Conservation (phyloP, 495 filamentous ascomycete species). For the Trichoderma reesei region DNA sequence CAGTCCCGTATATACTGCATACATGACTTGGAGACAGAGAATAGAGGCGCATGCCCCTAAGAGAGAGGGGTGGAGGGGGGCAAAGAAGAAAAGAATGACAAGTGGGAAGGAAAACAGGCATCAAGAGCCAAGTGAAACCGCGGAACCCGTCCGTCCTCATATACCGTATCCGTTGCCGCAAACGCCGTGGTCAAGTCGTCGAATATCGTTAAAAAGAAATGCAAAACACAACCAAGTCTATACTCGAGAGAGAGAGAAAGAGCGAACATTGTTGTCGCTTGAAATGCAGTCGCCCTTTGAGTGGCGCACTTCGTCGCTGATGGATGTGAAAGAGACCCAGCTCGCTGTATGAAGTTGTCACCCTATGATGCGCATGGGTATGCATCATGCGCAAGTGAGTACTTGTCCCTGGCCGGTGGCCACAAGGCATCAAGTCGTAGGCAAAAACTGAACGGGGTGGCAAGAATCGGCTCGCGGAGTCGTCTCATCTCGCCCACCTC, state of each 20-base stretch:
- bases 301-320: not conserved
- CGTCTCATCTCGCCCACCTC: too few relatives aligned
- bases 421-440: too few relatives aligned
- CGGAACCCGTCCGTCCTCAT: not conserved
- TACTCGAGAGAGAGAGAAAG: not conserved
- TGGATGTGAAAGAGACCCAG: not conserved
- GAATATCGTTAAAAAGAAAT: not conserved
- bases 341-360: not conserved
- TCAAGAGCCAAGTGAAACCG: not conserved
- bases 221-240: constrained; percentile 5
- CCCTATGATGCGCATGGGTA: not conserved
- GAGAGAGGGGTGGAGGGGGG: not conserved
- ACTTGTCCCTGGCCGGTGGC: too few relatives aligned
- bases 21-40: not conserved
- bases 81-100: not conserved
- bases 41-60: not conserved
- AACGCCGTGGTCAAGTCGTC: not conserved
- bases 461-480: too few relatives aligned
- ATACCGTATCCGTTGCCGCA: not conserved
- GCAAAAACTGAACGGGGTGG: too few relatives aligned
- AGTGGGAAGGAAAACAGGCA: not conserved
- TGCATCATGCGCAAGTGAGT: not conserved
- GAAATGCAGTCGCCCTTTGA: not conserved
- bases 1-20: not conserved
- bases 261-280: not conserved